Evolutionary conservation across 2,329 filamentous ascomycete genomes (phyloP), one percentile per base, ranked within the genome.

Genomic region (Diplocarpon rosae): DNA sequence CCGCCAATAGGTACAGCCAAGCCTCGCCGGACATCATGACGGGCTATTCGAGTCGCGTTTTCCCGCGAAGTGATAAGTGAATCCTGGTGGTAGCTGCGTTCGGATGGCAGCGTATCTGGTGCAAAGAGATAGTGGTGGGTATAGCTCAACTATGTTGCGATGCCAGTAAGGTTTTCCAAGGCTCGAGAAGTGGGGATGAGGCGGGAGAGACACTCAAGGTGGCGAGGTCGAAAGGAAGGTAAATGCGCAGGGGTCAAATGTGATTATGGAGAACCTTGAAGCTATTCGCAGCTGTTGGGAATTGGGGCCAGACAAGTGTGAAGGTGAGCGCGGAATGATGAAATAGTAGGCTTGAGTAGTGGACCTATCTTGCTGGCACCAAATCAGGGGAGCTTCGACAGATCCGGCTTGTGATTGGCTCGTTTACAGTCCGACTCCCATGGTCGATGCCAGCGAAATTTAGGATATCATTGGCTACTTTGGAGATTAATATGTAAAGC

Each of bases 1-100:
- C 93, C 70, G 90, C 83, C 69, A 98, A 76, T 61, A 98, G 81
- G 73, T 93, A 98, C 66, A 98, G 75, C 92, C 92, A 95, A 66
- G 89, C 89, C 78, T 95, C 89, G 68, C 89, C 89, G 62, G 89
- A 95, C 89, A 95, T 95, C 64, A 65, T 80, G 66, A 57, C 56
- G 45, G 45, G 47, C 50, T 42, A 33, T 42, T 14, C 15, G 35
- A 37, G 39, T 49, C 33, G 44, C 52, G 53, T 47, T 32, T 39
- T 16, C 30, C 14, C 41, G 46, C 47, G 40, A 32, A 32, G 30
- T 12, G 9, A 32, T 32, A 27, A 43, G 32, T 34, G n/a, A 32
- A 5, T 12, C 9, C 30, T 32, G 30, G 30, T 12, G 11, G 5
- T 3, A 4, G 7, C 20, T 24, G 20, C 20, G 20, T 24, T 24